Evolutionary conservation across 1,139 yeast genomes (phyloP), one percentile per base, ranked within the genome.

Genomic region (Hyphopichia pseudoburtonii): DNA sequence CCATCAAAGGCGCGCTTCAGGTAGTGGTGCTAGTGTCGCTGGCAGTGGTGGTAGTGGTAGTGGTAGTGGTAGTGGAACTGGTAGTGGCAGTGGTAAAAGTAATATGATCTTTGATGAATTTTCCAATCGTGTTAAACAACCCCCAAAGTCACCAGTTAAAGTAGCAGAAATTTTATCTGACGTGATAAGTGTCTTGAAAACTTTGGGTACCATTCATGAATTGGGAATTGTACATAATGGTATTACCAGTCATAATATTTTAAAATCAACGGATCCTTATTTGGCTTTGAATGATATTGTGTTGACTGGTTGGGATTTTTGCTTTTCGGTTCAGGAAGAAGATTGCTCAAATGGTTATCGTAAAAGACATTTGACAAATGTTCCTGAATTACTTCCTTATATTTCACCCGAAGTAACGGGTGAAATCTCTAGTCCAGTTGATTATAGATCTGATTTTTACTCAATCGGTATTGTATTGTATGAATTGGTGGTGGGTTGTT

Each of bases 321-420:
- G 70, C 22, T 76, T 75, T 45, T 51, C 73, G 2, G 52, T 66
- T n/a, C 57, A 57, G 30, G 62, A 66, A 0, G 82, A 77, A 44
- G 73, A 69, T 41, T 60, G 75, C 24, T 53, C 66, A 11, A 54
- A 56, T 33, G 60, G 63, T 19, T 65, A 55, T 38, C 44, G 74
- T 25, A 54, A 56, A 24, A 51, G 54, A 10, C 63, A 64, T 37
- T 46, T 60, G 28, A 44, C 45, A 12, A 51, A 53, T 14, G 52
- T 73, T 7, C 59, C 65, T 1, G 71, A 66, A 25, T 60, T 67
- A 44, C 51, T 76, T 28, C 78, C 78, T 0, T 77, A 69, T 44
- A 67, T 75, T 45, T 70, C 81, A 1, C 82, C 82, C 1, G 82
- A 77, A 48, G 61, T 70, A 3, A 64, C 77, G 14, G 72, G 76